Evolutionary conservation across 163 green algal genomes (phyloP).

Genomic region (Prototheca stagnorum): DNA sequence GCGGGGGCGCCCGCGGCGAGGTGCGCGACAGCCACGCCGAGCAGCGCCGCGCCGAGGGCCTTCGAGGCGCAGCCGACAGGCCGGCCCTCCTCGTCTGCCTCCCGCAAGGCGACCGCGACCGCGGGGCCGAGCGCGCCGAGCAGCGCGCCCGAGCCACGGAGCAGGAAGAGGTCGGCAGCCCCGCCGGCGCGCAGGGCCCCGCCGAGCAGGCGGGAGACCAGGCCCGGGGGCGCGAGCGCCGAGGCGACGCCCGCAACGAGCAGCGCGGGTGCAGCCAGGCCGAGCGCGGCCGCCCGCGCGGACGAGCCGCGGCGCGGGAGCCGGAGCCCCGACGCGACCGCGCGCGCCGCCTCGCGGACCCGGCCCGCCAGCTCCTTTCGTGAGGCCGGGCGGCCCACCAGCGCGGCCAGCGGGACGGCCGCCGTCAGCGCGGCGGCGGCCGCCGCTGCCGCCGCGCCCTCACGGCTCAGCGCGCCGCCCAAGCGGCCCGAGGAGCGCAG

Average conservation of each 20-base stretch:
- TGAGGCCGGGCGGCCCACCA: slow-evolving; percentile 3
- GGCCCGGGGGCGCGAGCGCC: slow-evolving; percentile 6
- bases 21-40: slow-evolving; percentile 8
- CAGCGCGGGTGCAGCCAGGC: slow-evolving; percentile 17
- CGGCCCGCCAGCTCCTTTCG: slow-evolving; percentile 7
- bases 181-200: slow-evolving; percentile 13
- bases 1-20: slow-evolving; percentile 11
- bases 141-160: slow-evolving; percentile 16
- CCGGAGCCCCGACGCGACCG: slow-evolving; percentile 5
- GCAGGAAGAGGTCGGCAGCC: slow-evolving; percentile 24
- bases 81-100: slow-evolving; percentile 4
- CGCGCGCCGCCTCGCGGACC: neutral
- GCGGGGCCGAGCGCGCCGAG: slow-evolving; percentile 20
- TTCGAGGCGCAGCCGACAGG: slow-evolving; percentile 2
- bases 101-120: slow-evolving; percentile 18
- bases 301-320: slow-evolving; percentile 4
- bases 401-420: slow-evolving; percentile 7
- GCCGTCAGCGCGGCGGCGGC: slow-evolving; percentile 12
- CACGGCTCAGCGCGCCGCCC: slow-evolving; percentile 11
- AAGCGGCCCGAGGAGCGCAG: slow-evolving; percentile 8
- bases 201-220: slow-evolving; percentile 11
- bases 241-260: slow-evolving; percentile 18
- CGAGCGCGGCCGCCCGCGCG: slow-evolving; percentile 10
- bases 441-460: slow-evolving; percentile 1
- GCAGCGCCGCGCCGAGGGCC: slow-evolving; percentile 12